Conservation (phyloP, 2,329 filamentous ascomycete species). For the Dichotomopilus funicola region DNA sequence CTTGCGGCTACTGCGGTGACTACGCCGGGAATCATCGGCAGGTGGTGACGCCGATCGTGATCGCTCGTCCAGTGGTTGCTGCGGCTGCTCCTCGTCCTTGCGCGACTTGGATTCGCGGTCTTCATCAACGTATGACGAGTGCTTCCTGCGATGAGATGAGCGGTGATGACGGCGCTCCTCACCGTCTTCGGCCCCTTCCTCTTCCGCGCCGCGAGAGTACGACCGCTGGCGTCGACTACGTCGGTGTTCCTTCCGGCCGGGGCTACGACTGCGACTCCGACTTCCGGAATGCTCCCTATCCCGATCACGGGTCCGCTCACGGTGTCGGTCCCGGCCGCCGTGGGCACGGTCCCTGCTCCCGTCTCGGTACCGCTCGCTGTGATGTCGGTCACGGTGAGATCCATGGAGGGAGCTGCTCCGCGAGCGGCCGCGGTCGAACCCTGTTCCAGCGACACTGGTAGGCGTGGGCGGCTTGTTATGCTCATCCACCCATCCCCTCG, state of each 20-base stretch:
- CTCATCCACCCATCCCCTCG: conserved; percentile 38
- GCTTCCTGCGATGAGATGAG: conserved; percentile 37
- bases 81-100: conserved; percentile 27
- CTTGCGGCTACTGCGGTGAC: conserved; percentile 51
- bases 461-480: conserved; percentile 30
- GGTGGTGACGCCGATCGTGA: conserved; percentile 59
- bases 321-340: conserved; percentile 8
- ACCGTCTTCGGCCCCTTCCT: conserved; percentile 39
- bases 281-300: conserved; percentile 5
- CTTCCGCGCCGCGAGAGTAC: conserved; percentile 37
- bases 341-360: conserved; percentile 13
- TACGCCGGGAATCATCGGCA: conserved; percentile 42
- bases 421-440: conserved; percentile 33
- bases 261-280: conserved; percentile 33
- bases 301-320: conserved; percentile 20
- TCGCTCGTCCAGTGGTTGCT: conserved; percentile 38
- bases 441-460: conserved; percentile 27
- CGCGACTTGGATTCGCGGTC: conserved; percentile 38
- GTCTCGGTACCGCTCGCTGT: conserved; percentile 24
- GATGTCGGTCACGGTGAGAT: conserved; percentile 9
- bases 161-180: conserved; percentile 45
- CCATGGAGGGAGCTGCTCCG: conserved; percentile 41
- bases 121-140: conserved; percentile 35
- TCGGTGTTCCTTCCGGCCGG: conserved; percentile 39
- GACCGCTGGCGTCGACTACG: conserved; percentile 52